Conservation (phyloP, 352 stramenopile species). For the Globisporangium splendens region DNA sequence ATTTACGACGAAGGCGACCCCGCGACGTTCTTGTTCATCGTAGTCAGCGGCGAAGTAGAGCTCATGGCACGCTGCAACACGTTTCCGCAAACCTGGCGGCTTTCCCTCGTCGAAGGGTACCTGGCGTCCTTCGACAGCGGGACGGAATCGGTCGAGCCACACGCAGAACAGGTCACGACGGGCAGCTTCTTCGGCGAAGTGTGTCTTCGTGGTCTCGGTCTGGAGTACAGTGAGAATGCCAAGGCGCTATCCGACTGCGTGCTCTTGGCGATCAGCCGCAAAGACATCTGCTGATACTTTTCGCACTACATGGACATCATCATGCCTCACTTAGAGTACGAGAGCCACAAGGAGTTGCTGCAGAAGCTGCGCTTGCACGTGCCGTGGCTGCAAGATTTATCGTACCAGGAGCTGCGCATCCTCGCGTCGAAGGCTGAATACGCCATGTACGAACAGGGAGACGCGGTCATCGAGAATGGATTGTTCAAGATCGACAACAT, state of each 20-base stretch:
- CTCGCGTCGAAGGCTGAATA: constrained; percentile 40
- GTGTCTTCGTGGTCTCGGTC: constrained; percentile 25
- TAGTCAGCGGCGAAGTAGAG: constrained; percentile 47
- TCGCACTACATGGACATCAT: constrained; percentile 69
- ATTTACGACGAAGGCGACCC: constrained; percentile 61
- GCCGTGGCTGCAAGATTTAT: constrained; percentile 34
- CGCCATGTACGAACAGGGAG: constrained; percentile 33
- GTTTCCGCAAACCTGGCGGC: constrained; percentile 11
- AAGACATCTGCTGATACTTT: constrained; percentile 59
- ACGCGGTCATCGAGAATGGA: constrained; percentile 44
- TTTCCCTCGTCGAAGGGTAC: constrained; percentile 13
- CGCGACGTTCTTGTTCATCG: constrained; percentile 64
- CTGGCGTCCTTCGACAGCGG: not conserved
- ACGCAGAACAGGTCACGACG: constrained; percentile 29
- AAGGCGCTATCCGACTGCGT: constrained; percentile 27
- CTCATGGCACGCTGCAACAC: constrained; percentile 15
- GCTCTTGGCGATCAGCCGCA: constrained; percentile 45
- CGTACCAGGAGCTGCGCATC: constrained; percentile 53
- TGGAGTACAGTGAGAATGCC: constrained; percentile 54
- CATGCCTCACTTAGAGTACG: constrained; percentile 47
- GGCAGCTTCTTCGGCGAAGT: constrained; percentile 68
- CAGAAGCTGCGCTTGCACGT: constrained; percentile 35
- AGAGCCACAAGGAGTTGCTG: constrained; percentile 49
- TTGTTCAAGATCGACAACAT: constrained; percentile 17
- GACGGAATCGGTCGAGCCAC: not conserved